Base-by-base conservation (phyloP, 2,329 filamentous ascomycete species). In the Pezicula radicicola region DNA sequence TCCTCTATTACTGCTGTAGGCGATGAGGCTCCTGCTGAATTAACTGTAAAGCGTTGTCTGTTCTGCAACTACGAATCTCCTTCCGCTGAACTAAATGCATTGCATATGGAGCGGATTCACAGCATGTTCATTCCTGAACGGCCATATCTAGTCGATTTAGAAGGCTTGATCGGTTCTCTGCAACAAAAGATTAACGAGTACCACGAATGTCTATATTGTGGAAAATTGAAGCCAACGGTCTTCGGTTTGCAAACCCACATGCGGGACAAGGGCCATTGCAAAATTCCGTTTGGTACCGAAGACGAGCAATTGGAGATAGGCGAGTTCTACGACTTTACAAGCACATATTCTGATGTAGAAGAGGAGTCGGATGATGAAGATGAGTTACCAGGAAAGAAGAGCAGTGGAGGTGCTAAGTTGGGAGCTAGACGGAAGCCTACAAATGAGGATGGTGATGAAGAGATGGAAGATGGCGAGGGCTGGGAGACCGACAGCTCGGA, bases 81-180 rank as follows among this genome's bases (percentile, higher is more conserved):
- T 1, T 88, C 83, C 12, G 73, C 91, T 6, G 72, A 83, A n/a
- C 75, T 92, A 30, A 97, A 92, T 65, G 76, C 91, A 33, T 75
- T 84, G 39, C 94, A 99, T 67, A 99, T 99, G 94, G 85, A 88
- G 67, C 88, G 89, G 54, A 86, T 87, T 63, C 94, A 99, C 67
- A 91, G 93, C 74, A 91, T 97, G 84, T 97, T 97, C 70, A 87
- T 99, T 55, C 94, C 94, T 0, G 94, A 99, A 69, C 88, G 85
- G 71, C 75, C 86, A 30, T 99, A 91, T 63, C 75, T 99, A 2
- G 84, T 88, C 4, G 83, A 99, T 63, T 68, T 94, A 3, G 87
- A 96, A 55, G 92, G 92, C 2, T 75, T 99, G 46, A 73, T 99
- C 54, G 78, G 79, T 49, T 86, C 91, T 56, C 77, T 99, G 13